Base-by-base conservation (phyloP, 352 stramenopile species). In the Globisporangium spiculum region DNA sequence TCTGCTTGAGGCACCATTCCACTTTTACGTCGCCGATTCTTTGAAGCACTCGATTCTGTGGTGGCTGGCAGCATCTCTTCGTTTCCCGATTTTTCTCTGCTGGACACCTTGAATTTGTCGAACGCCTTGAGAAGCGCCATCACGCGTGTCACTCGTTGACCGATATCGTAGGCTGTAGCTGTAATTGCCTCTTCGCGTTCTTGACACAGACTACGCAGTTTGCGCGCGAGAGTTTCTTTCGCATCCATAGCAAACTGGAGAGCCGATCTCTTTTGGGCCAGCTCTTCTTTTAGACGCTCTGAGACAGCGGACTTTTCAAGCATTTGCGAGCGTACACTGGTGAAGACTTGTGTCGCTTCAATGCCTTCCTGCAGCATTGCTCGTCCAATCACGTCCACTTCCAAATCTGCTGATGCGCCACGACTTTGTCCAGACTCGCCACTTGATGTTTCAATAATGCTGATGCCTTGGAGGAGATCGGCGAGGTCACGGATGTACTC, bases 391-490 rank as follows among this genome's bases (percentile, higher is more conserved):
- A 55, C 46, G 67, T 88, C 70, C n/a, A 89, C 81, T 65, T 87
- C 77, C n/a, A 89, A 65, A 26, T 83, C 69, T 7, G 74, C 64
- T 1, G 69, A 41, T 3, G 10, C 34, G 6, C 62, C 58, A 10
- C 60, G 32, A 38, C 60, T 48, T 26, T 59, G 50, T 16, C 59
- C 52, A 3, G 41, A 7, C 14, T 83, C 78, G 3, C 70, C 48
- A 6, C 60, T 76, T 24, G 80, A 89, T 24, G 77, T 83, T 57
- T 89, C 80, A 34, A 84, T 67, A 16, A 86, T 69, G 61, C 71
- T 77, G 26, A 87, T 69, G 52, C 80, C 80, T 44, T 89, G 76
- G 24, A 89, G 78, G 60, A 89, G 74, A 62, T 89, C 79, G 1
- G 65, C 71, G 22, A 88, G 44, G 50, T 73, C 66, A n/a, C 67